Base-by-base conservation (phyloP, 2,329 filamentous ascomycete species). In the Trichoderma asperellum region DNA sequence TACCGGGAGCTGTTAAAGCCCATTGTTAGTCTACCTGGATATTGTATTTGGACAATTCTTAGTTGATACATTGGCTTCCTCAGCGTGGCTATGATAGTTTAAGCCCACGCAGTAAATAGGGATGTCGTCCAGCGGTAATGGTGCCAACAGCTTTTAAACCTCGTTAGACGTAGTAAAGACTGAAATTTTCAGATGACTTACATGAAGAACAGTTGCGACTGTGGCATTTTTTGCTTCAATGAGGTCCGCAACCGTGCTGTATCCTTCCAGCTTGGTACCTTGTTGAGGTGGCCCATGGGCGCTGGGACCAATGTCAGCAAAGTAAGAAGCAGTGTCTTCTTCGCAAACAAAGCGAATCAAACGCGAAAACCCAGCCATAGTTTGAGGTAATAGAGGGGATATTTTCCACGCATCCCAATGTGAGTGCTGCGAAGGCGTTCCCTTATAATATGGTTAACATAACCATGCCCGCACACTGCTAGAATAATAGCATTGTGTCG, bases 51-150 rank as follows among this genome's bases (percentile, higher is more conserved):
- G 8, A 8, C 6, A 37, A 37, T 37, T 5, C 32, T 12, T 27
- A 37, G 35, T 37, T 5, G 27, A 34, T 56, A 56, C 53, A 37
- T 70, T 69, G 4, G 72, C 72, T 53, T 72, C 69, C 34, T 74
- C 66, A 14, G 74, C 82, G 77, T 53, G 73, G 27, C 68, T 62
- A 16, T 59, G 52, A 60, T 75, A 77, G 63, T 77, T 76, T 32
- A 77, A 68, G 10, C 76, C 76, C 2, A 76, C 73, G 49, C 76
- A 77, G 32, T 74, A 73, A 24, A 76, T 74, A 2, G 66, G 66
- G 24, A 62, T 21, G 14, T 55, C 43, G 32, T 67, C 63, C 11
- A 24, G 32, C 14, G 57, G 67, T 11, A 69, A 52, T 32, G 67
- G 67, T 49, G 67, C 59, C 16, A 69, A 21, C 10, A 63, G 49